Base-by-base conservation (phyloP, 2,329 filamentous ascomycete genomes). In the Raffaelea ambrosiae region DNA sequence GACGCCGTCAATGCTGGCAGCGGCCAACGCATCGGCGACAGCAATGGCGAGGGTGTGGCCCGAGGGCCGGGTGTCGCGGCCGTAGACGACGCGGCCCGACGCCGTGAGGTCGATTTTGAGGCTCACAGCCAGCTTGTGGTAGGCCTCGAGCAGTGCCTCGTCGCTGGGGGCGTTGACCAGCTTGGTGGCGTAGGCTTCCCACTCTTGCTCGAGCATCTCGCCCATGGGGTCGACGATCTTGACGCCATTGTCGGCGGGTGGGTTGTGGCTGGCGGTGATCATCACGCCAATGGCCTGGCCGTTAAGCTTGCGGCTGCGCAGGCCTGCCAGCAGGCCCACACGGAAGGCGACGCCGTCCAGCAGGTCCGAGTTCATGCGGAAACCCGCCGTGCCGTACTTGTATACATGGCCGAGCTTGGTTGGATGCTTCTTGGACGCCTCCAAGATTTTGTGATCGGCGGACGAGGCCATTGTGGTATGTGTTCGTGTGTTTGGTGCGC, bases 151-250 rank as follows among this genome's bases (percentile, higher is more conserved):
- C 36, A 97, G 80, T 44, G 82, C 78, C 54, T 88, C 77, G 59
- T 95, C 84, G 52, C 77, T 79, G 18, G 80, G 70, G 53, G 86
- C 83, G 67, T 98, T 98, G 62, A 95, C 90, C 53, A 98, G 82
- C 59, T 78, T 78, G 33, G 93, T 97, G 47, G 90, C 89, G 65
- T 90, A 84, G 35, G 74, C 73, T 70, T 98, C 93, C 93, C 93
- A 98, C 52, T 91, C 86, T 66, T 90, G 84, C 78, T 94, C 88
- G 44, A 95, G 77, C 93, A 97, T 97, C 66, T 97, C 93, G 55
- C 93, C 91, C 83, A 95, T 86, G 13, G 93, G 93, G 66, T 98
- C 93, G 54, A 98, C 88, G 57, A 98, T 81, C 76, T 95, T 95
- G 65, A 95, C 85, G 45, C 89, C 89, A 66, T 95, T 95, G 68